These are phyloP conservation scores for Maudiozyma barnettii DNA, from an alignment of 805 yeast species.

Conservation along the genomic window DNA sequence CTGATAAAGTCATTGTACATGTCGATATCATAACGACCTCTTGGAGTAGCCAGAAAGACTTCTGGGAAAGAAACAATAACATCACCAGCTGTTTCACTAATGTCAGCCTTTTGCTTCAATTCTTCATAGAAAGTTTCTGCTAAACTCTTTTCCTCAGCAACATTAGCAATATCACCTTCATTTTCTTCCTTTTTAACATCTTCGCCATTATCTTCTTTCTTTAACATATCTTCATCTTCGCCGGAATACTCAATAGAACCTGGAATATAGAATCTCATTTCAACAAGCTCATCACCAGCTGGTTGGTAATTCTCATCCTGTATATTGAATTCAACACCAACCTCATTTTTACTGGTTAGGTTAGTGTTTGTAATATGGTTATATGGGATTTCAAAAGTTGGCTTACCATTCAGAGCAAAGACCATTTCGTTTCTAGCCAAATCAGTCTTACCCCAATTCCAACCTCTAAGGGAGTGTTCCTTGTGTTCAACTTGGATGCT, in stretches of 20 bases:
- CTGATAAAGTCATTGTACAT: slow-evolving; percentile 82
- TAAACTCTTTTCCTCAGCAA: slow-evolving; percentile 40
- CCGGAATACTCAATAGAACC: slow-evolving; percentile 55
- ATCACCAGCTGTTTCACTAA: slow-evolving; percentile 90
- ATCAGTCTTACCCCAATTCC: slow-evolving; percentile 98
- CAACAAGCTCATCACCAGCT: slow-evolving; percentile 94
- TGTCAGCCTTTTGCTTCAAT: slow-evolving; percentile 84
- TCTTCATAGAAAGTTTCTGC: slow-evolving; percentile 86
- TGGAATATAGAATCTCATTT: slow-evolving; percentile 86
- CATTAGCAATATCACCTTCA: slow-evolving; percentile 18
- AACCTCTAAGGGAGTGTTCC: slow-evolving; percentile 92
- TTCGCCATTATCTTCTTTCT: slow-evolving; percentile 21
- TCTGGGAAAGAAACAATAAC: slow-evolving; percentile 90
- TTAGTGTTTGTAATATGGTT: slow-evolving; percentile 71
- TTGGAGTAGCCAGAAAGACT: slow-evolving; percentile 85
- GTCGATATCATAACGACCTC: slow-evolving; percentile 97
- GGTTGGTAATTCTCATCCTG: slow-evolving; percentile 44
- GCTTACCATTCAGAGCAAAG: slow-evolving; percentile 77
- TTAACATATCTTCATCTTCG: slow-evolving; percentile 29
- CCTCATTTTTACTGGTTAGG: slow-evolving; percentile 86
- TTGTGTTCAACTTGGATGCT: slow-evolving; percentile 62
- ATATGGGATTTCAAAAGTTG: slow-evolving; percentile 87
- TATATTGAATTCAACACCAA: slow-evolving; percentile 74
- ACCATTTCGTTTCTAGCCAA: slow-evolving; percentile 86
- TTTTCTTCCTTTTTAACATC: slow-evolving; percentile 24